Percentiles rank a stretch among this genome's conserved stretches.
phyloP scores from a whole-genome alignment of 257 asterid species.

The Solanum acaule region DNA sequence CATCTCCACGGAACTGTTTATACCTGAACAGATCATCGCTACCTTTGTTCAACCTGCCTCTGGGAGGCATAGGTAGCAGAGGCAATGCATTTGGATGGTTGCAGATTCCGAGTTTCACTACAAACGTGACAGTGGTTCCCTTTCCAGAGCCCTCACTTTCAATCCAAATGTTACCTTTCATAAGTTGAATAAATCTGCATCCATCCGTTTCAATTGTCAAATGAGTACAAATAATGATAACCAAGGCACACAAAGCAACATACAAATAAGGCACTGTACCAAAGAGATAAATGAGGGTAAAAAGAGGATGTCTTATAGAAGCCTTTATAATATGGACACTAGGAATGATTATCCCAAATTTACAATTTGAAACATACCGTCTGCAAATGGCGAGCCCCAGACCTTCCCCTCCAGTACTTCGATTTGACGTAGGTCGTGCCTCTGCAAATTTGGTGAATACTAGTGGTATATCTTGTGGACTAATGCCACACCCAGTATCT shows the following conservation, averaged over 20 bases:
- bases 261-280: background rate
- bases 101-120: constrained; percentile 34
- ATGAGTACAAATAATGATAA: background rate
- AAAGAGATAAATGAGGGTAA: background rate
- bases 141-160: constrained; percentile 57
- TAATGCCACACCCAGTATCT: constrained; percentile 64
- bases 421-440: constrained; percentile 20
- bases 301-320: background rate
- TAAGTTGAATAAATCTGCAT: constrained; percentile 47
- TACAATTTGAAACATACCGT: constrained; percentile 27
- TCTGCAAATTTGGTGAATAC: constrained; percentile 48
- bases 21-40: constrained; percentile 18
- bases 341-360: background rate
- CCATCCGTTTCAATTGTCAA: background rate
- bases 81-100: constrained; percentile 13
- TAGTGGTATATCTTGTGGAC: constrained; percentile 42
- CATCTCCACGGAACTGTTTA: constrained; percentile 16
- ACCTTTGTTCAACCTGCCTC: constrained; percentile 14
- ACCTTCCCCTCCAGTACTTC: constrained; percentile 31
- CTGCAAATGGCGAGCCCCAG: constrained; percentile 74
- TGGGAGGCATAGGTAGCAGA: background rate
- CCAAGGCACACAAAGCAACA: background rate
- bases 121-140: constrained; percentile 44
- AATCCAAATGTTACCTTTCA: constrained; percentile 63
- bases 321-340: background rate